phyloP scores from a whole-genome alignment of 768 basidiomycete genomes.

The Suillus decipiens region DNA sequence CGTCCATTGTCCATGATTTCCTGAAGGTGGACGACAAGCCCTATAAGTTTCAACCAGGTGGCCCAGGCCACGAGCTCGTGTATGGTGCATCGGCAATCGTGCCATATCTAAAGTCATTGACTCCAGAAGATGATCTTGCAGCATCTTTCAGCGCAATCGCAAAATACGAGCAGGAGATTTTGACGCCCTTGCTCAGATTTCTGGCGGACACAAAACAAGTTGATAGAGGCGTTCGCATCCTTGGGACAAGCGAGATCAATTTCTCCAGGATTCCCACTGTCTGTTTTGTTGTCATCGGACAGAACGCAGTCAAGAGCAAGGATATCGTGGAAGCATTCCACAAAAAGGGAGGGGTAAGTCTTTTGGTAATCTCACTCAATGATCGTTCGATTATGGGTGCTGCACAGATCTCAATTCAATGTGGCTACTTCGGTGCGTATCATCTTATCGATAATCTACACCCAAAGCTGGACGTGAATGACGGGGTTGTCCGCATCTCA shows the following conservation, averaged over 20 bases:
- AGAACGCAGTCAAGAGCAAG: slow-evolving; percentile 55
- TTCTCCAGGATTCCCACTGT: slow-evolving; percentile 62
- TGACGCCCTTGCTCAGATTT: slow-evolving; percentile 56
- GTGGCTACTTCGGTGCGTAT: slow-evolving; percentile 78
- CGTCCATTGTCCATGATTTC: slow-evolving; percentile 72
- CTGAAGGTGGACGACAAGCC: slow-evolving; percentile 45
- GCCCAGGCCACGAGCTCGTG: slow-evolving; percentile 72
- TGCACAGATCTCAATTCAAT: slow-evolving; percentile 72
- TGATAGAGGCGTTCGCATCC: slow-evolving; percentile 62
- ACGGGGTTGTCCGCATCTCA: slow-evolving; percentile 74
- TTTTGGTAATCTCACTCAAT: background rate
- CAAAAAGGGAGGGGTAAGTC: slow-evolving; percentile 58
- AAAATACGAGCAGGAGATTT: slow-evolving; percentile 58
- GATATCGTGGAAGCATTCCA: slow-evolving; percentile 71
- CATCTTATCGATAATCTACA: slow-evolving; percentile 52
- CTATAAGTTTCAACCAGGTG: slow-evolving; percentile 72
- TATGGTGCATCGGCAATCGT: slow-evolving; percentile 61
- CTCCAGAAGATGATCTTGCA: slow-evolving; percentile 46
- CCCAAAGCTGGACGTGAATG: slow-evolving; percentile 60
- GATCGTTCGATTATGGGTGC: slow-evolving; percentile 1
- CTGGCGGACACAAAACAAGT: slow-evolving; percentile 50
- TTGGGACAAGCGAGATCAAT: slow-evolving; percentile 55
- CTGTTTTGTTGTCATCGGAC: slow-evolving; percentile 68
- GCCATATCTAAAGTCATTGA: slow-evolving; percentile 64
- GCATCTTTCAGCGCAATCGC: slow-evolving; percentile 60